Conservation (phyloP, 129 eudicot species). For the Escallonia herrerae region DNA sequence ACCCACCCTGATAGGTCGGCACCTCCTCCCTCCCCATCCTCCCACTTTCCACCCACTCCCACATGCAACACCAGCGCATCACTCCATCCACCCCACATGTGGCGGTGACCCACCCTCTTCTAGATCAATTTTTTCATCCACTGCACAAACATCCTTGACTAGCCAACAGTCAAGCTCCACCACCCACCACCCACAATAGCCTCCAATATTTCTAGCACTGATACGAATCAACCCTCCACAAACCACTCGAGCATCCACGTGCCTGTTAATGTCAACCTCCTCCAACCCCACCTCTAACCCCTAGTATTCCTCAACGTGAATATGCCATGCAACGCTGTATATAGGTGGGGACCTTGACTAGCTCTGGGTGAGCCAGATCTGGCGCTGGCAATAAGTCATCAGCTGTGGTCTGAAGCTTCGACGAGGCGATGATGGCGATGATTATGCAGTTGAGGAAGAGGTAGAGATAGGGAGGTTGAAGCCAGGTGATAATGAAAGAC, state of each 20-base stretch:
- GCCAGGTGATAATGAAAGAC: conserved; percentile 49
- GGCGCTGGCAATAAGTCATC: conserved; percentile 5
- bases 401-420: conserved; percentile 40
- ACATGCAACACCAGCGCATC: no score
- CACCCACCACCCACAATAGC: no score
- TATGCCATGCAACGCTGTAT: background rate
- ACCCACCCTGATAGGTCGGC: no score
- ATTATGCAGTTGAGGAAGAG: conserved; percentile 75
- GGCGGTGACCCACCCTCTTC: no score
- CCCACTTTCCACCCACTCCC: no score
- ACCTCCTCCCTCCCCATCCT: no score
- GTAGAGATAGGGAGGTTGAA: conserved; percentile 71
- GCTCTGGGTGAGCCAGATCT: conserved; percentile 10
- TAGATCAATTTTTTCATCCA: no score
- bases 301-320: background rate
- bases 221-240: no score
- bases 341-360: conserved; percentile 11
- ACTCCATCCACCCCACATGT: no score
- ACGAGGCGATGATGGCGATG: conserved; percentile 73
- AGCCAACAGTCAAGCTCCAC: no score
- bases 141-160: no score
- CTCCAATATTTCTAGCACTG: no score
- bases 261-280: conserved; percentile 4
- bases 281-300: background rate
- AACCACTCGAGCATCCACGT: background rate